Percentiles rank a stretch among this genome's conserved stretches.
Conservation (phyloP, 176 grass and related monocot genomes). For the Paspalum vaginatum region DNA sequence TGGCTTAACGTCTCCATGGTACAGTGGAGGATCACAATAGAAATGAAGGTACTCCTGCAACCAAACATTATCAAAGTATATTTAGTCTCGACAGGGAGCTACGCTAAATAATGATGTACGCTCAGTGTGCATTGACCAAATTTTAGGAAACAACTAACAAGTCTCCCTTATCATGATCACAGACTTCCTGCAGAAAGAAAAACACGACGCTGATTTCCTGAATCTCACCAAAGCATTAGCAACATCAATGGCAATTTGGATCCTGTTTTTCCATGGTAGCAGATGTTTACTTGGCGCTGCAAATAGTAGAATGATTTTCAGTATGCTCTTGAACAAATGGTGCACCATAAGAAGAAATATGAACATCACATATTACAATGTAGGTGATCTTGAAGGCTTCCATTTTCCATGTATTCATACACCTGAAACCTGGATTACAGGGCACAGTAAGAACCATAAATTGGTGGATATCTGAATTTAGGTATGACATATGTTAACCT, state of each 20-base stretch:
- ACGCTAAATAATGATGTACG: background rate
- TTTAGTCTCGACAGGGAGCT: background rate
- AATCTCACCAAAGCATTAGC: constrained; percentile 92
- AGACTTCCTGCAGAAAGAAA: background rate
- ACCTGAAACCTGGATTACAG: constrained; percentile 70
- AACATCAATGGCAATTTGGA: constrained; percentile 90
- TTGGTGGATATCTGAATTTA: constrained; percentile 23
- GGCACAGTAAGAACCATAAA: constrained; percentile 28
- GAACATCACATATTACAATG: constrained; percentile 71
- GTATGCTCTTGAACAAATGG: constrained; percentile 34
- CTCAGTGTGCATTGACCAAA: background rate
- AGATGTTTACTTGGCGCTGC: constrained; percentile 64
- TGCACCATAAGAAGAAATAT: constrained; percentile 33
- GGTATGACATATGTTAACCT: constrained; percentile 56
- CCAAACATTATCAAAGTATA: background rate
- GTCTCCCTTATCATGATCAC: background rate
- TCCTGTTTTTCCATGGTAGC: constrained; percentile 83
- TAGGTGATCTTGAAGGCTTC: constrained; percentile 85
- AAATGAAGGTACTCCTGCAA: constrained; percentile 99
- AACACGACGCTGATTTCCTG: background rate
- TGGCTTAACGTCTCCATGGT: constrained; percentile 82
- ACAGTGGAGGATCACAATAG: constrained; percentile 85
- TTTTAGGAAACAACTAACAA: constrained; percentile 17
- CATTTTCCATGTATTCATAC: constrained; percentile 95
- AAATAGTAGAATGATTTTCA: constrained; percentile 48